Evolutionary conservation across 2,329 filamentous ascomycete species (phyloP), one percentile per base, ranked within the genome.

Genomic region (Botrytis fabae): DNA sequence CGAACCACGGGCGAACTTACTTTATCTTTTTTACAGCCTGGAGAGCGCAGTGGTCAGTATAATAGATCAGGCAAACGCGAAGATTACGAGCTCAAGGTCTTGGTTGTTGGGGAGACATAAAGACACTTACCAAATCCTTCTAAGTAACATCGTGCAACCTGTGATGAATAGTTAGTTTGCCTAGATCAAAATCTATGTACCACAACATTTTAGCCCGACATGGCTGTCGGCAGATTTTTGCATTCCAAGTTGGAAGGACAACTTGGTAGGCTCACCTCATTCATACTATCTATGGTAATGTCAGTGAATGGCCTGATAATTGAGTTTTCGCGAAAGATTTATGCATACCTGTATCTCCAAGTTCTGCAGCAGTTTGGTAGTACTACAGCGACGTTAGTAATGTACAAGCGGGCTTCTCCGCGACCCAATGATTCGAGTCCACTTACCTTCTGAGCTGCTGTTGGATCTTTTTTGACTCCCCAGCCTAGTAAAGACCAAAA

Each of bases 291-390:
- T 90, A 78, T 74, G 74, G 76, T 75, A 77, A 74, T 75, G 75
- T 80, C 57, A 81, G 77, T 77, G 44, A 65, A 69, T 61, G 65
- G 71, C 72, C 57, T 61, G 44, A 71, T 63, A 61, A 32, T 57
- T 44, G 63, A 71, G 65, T 75, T 60, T 57, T 69, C 74, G 74
- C 75, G 76, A 48, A 64, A 68, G 76, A 69, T 61, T 48, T 61
- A 42, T 70, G 76, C 87, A 80, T 83, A 90, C 89, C 89, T 62
- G 93, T 93, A 82, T 99, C 96, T 75, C 96, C 96, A 77, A 99
- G 85, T 82, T 99, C 98, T 74, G 96, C 96, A 42, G 96, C 96
- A 16, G 95, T 98, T 84, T 98, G 95, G 83, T 98, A 99, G 83
- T 98, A 99, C 87, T 97, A 86, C 78, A 87, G 66, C 48, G 69